Percentiles rank a stretch among this genome's conserved stretches.
Evolutionary conservation across 371 early-diverging fungal genomes (phyloP).

Genomic region (Lichtheimia corymbifera): DNA sequence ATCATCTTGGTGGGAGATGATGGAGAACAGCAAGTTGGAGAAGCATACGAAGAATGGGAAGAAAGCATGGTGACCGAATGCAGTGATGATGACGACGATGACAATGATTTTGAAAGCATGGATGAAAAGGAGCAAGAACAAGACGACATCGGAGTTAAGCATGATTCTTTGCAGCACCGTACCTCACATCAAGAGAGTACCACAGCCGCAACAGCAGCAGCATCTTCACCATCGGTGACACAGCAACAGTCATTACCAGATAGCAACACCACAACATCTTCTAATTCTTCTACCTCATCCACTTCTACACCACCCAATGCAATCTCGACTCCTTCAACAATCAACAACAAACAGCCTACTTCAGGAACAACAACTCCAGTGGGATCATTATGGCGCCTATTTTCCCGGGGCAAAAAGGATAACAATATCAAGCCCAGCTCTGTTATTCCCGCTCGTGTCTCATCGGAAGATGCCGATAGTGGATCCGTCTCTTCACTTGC

Average conservation of each 20-base stretch:
- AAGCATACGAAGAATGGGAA: conserved; percentile 40
- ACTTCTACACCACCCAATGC: no score
- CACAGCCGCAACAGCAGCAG: no score
- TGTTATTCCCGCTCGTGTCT: conserved; percentile 5
- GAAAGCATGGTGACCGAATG: conserved; percentile 30
- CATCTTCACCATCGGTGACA: not conserved
- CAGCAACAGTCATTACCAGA: not conserved
- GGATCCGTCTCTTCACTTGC: conserved; percentile 14
- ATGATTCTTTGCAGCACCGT: not conserved
- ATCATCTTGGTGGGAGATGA: conserved; percentile 31
- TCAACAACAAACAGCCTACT: not conserved
- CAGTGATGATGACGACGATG: conserved; percentile 6
- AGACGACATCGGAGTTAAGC: not conserved
- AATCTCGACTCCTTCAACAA: not conserved
- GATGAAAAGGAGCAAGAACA: conserved; percentile 1
- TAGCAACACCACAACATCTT: not conserved
- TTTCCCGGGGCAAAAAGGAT: conserved; percentile 38
- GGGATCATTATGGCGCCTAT: conserved; percentile 29
- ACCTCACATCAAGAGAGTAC: not conserved
- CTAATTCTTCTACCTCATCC: no score
- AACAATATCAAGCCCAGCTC: conserved; percentile 1
- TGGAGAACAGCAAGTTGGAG: conserved; percentile 28
- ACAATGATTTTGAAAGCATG: not conserved
- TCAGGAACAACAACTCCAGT: conserved; percentile 2
- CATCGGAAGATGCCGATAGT: conserved; percentile 14